Evolutionary conservation across 129 eudicot species (phyloP).

Genomic region (Calendula officinalis): DNA sequence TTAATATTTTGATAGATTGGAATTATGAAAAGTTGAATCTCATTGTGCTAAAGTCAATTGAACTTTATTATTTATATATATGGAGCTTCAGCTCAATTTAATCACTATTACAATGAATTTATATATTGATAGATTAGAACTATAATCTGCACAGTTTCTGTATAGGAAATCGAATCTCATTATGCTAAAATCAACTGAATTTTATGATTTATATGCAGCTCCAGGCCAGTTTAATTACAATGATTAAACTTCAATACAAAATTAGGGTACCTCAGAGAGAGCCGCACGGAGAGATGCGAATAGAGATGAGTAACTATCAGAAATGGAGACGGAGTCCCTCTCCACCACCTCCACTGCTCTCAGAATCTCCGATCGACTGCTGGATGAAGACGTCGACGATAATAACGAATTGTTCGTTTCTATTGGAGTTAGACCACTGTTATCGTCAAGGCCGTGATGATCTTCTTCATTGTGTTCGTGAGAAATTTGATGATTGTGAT

Average conservation of each 20-base stretch:
- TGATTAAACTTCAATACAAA: not conserved
- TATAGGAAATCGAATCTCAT: constrained; percentile 6
- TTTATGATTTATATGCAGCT: constrained; percentile 6
- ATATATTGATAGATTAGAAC: too few relatives aligned
- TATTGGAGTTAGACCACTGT: constrained; percentile 13
- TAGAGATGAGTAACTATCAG: constrained; percentile 78
- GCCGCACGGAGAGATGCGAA: constrained; percentile 79
- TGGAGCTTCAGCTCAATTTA: too few relatives aligned
- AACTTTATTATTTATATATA: too few relatives aligned
- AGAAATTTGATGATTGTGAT: constrained; percentile 12
- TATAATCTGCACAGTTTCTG: not conserved
- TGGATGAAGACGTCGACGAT: constrained; percentile 22
- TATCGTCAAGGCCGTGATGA: not conserved
- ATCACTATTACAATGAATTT: too few relatives aligned
- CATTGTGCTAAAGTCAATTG: too few relatives aligned
- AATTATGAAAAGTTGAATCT: not conserved
- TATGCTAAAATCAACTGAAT: not conserved
- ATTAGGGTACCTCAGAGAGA: constrained; percentile 62
- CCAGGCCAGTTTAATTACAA: too few relatives aligned
- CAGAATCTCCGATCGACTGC: constrained; percentile 47
- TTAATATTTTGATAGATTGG: not conserved
- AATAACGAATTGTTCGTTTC: constrained; percentile 8
- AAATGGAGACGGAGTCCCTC: constrained; percentile 82
- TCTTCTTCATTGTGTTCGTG: not conserved
- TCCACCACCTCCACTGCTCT: constrained; percentile 75